Evolutionary conservation across 1,284 basidiomycete species (phyloP).

Genomic region (Chalciporus sp.): DNA sequence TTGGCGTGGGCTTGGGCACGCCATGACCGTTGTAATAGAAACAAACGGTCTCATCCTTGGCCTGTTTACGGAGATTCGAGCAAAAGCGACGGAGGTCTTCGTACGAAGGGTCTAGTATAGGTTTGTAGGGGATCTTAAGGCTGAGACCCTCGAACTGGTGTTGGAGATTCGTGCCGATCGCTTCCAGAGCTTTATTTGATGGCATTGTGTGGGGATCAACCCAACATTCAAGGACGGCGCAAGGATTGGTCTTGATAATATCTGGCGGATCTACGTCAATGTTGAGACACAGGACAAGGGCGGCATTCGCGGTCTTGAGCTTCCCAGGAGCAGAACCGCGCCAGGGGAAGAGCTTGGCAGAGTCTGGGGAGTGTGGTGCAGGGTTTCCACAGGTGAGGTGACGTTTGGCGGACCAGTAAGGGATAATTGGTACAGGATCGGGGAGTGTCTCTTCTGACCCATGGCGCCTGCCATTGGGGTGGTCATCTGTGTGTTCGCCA

Average conservation of each 20-base stretch:
- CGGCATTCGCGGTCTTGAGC: constrained; percentile 90
- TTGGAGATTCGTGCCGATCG: constrained; percentile 89
- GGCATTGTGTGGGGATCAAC: constrained; percentile 92
- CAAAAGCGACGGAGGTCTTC: constrained; percentile 95
- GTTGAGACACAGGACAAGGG: constrained; percentile 94
- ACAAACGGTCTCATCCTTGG: constrained; percentile 92
- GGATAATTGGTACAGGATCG: constrained; percentile 62
- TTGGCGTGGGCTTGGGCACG: constrained; percentile 94
- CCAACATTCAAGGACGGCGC: constrained; percentile 96
- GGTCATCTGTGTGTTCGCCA: constrained; percentile 19
- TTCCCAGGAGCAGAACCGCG: constrained; percentile 76
- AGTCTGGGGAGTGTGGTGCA: constrained; percentile 64
- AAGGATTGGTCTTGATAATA: constrained; percentile 95
- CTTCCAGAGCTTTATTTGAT: constrained; percentile 86
- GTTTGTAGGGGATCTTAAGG: constrained; percentile 88
- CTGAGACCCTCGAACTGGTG: constrained; percentile 97
- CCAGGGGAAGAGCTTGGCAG: constrained; percentile 74
- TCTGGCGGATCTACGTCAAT: constrained; percentile 98
- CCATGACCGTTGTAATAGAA: constrained; percentile 99
- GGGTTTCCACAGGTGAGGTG: constrained; percentile 89
- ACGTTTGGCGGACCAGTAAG: constrained; percentile 83
- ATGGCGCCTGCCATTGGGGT: constrained; percentile 34
- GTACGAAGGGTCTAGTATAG: constrained; percentile 91
- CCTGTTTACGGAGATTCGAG: constrained; percentile 80
- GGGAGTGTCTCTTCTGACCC: constrained; percentile 45